A percentile compares a stretch with the other conserved stretches of the same genome.
phyloP scores from a whole-genome alignment of 2,329 filamentous ascomycete genomes.

The Penicillium sp. region DNA sequence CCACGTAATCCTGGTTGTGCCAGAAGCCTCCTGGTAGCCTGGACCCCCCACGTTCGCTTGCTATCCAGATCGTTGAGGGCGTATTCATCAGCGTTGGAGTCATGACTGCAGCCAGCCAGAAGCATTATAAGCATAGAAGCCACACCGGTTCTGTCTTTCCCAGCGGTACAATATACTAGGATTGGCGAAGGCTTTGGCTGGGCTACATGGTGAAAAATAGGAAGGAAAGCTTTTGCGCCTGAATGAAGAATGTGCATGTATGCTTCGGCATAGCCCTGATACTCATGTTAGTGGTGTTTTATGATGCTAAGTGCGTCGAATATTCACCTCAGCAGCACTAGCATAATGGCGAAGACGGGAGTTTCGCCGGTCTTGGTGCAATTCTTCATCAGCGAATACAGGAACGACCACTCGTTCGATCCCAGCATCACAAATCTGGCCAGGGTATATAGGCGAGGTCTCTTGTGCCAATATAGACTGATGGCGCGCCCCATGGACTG shows the following conservation, averaged over 20 bases:
- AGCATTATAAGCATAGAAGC: not conserved
- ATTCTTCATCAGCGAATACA: not conserved
- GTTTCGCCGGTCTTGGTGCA: not conserved
- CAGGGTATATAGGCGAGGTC: not conserved
- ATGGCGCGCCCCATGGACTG: not conserved
- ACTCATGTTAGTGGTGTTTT: not conserved
- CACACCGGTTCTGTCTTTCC: not conserved
- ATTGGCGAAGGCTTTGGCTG: not conserved
- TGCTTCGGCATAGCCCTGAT: not conserved
- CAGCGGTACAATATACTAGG: not conserved
- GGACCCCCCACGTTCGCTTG: not conserved
- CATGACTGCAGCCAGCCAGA: not conserved
- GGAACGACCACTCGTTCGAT: not conserved
- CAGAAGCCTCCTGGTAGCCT: not conserved
- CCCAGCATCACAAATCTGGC: not conserved
- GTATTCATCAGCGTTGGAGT: not conserved
- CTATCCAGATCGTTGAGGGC: not conserved
- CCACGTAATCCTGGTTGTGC: not conserved
- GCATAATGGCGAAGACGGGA: not conserved
- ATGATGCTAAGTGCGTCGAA: not conserved
- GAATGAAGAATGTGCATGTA: not conserved
- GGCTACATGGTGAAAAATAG: not conserved
- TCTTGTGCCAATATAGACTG: not conserved
- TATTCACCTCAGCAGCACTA: not conserved
- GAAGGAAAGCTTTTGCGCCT: not conserved